Conservation (phyloP, 768 basidiomycete species). For the Leccinum variicolor region DNA sequence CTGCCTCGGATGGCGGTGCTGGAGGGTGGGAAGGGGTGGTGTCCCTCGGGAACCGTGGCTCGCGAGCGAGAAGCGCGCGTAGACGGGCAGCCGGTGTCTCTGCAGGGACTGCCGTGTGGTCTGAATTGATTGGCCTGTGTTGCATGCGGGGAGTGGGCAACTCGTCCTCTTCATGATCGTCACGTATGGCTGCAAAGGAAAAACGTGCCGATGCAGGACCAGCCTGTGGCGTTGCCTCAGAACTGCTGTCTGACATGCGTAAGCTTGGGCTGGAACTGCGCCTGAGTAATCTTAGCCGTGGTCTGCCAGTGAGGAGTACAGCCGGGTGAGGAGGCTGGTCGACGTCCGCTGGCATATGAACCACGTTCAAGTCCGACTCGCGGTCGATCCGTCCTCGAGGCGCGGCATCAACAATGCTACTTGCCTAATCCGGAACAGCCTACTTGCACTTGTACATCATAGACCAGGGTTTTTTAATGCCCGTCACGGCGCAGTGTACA, state of each 20-base stretch:
- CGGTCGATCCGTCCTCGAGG: background rate
- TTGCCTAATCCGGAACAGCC: background rate
- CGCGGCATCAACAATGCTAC: background rate
- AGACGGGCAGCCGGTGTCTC: constrained; percentile 60
- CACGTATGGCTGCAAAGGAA: constrained; percentile 5
- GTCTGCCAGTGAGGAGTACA: background rate
- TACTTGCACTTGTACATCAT: background rate
- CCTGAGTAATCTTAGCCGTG: constrained; percentile 20
- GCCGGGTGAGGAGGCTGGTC: background rate
- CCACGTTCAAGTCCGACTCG: background rate
- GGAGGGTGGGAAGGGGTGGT: constrained; percentile 26
- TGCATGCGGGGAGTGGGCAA: constrained; percentile 29
- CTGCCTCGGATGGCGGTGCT: constrained; percentile 27
- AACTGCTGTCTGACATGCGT: constrained; percentile 2
- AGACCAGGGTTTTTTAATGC: background rate
- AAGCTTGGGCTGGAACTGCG: constrained; percentile 16
- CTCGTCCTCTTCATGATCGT: constrained; percentile 28
- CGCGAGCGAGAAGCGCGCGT: constrained; percentile 55
- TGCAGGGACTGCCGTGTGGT: constrained; percentile 13
- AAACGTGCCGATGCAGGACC: constrained; percentile 17
- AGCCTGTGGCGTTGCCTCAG: constrained; percentile 22
- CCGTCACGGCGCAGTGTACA: constrained; percentile 1
- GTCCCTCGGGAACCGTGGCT: constrained; percentile 39
- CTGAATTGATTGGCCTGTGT: constrained; percentile 15
- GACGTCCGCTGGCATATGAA: background rate